phyloP scores from a whole-genome alignment of 129 eudicot genomes.

The Apium graveolens region DNA sequence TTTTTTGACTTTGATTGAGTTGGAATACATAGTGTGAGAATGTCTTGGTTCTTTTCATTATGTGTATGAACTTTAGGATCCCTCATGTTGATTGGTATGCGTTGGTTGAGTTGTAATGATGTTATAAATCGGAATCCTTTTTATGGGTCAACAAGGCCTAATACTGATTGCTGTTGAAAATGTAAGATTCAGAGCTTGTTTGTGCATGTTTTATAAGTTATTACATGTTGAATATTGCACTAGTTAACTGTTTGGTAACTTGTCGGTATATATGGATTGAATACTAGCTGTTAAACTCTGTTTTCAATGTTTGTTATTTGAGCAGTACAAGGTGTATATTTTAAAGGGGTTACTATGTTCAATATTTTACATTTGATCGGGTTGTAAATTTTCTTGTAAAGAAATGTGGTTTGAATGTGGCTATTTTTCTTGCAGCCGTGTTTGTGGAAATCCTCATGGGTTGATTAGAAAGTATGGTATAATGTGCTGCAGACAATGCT shows the following conservation, averaged over 20 bases:
- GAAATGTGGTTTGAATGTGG: background rate
- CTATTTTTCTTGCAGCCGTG: slow-evolving; percentile 35
- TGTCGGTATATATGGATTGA: background rate
- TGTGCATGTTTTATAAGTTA: background rate
- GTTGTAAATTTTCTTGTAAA: background rate
- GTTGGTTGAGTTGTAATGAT: background rate
- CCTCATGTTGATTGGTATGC: background rate
- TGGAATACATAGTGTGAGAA: background rate
- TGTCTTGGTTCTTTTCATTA: background rate
- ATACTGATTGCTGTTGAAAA: background rate
- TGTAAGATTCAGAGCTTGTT: background rate
- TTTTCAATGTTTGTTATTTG: background rate
- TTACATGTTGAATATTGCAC: background rate
- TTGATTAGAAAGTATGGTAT: slow-evolving; percentile 49
- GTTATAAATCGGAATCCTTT: background rate
- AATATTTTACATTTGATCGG: too few relatives aligned
- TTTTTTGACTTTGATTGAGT: background rate
- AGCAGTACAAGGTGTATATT: background rate
- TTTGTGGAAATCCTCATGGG: slow-evolving; percentile 52
- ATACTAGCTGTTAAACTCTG: background rate
- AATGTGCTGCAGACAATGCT: slow-evolving; percentile 69
- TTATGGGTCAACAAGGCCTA: background rate
- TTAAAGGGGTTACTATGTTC: background rate
- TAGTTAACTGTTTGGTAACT: background rate
- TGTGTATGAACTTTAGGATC: background rate